Evolutionary conservation across 352 stramenopile genomes (phyloP), one percentile per base, ranked within the genome.

Genomic region (Globisporangium nagaii): DNA sequence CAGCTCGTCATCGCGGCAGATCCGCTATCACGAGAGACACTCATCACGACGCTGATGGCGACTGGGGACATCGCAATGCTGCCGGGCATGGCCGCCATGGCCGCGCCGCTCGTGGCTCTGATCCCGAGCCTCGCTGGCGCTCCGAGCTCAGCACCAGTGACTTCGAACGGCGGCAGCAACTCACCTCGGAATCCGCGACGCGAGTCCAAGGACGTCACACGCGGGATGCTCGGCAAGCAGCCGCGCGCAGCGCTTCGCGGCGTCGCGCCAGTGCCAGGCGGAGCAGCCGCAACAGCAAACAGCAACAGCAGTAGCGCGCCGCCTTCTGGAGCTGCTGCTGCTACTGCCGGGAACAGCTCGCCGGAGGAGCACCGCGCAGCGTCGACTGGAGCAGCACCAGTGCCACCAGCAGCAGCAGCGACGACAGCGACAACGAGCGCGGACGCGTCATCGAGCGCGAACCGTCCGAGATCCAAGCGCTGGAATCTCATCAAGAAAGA

Each of bases 401-500:
- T 25, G 17, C 17, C 17, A 13, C n/a, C 24, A 2, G 8, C 7
- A 48, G 15, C 12, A 19, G 13, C 40, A n/a, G n/a, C n/a, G n/a
- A n/a, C 50, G 11, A 32, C 39, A 12, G n/a, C 50, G 2, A 17
- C 37, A 37, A 8, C 27, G 8, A 40, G 20, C 10, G 13, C 17
- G 24, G 42, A 60, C 11, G 24, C 25, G 24, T 28, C 7, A 7
- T n/a, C 17, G 20, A 37, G 4, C 15, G 6, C 35, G 44, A 46
- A 19, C 19, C 45, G 54, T 9, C 37, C 36, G 12, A 45, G 41
- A 9, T 61, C 54, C 10, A 44, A 28, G 32, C 25, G 54, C 22
- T 65, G 58, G 58, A 58, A 47, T 20, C 44, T 62, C 44, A 62
- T 65, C 39, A 52, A 52, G 39, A 62, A 65, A 10, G 58, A 65